phyloP scores from a whole-genome alignment of 1,284 basidiomycete genomes.

The Psilocybe mexicana region DNA sequence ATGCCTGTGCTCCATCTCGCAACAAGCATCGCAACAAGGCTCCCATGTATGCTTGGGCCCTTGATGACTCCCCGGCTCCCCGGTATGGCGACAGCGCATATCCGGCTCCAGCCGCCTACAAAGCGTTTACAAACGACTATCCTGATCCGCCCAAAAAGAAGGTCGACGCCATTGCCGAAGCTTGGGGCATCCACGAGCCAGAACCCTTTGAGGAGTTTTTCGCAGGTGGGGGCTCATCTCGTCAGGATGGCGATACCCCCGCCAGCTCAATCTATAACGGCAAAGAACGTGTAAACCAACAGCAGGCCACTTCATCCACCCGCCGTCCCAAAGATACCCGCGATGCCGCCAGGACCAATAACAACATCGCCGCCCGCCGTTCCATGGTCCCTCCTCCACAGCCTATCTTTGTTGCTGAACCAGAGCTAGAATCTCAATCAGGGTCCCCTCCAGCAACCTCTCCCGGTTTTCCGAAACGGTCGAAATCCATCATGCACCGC shows the following conservation, averaged over 20 bases:
- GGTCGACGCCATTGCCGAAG: slow-evolving; percentile 79
- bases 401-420: slow-evolving; percentile 70
- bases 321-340: slow-evolving; percentile 42
- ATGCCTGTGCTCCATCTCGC: slow-evolving; percentile 84
- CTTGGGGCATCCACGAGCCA: slow-evolving; percentile 86
- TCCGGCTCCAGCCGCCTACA: slow-evolving; percentile 50
- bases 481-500: slow-evolving; percentile 80
- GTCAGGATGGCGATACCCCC: slow-evolving; percentile 57
- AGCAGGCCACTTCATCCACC: slow-evolving; percentile 17
- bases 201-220: slow-evolving; percentile 87
- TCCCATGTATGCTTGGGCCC: slow-evolving; percentile 78
- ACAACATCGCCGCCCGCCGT: slow-evolving; percentile 43
- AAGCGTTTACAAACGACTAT: slow-evolving; percentile 46
- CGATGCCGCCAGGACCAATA: slow-evolving; percentile 30
- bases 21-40: slow-evolving; percentile 77
- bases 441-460: slow-evolving; percentile 40
- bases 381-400: slow-evolving; percentile 71
- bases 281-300: slow-evolving; percentile 40
- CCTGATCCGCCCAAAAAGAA: slow-evolving; percentile 71
- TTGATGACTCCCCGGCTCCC: slow-evolving; percentile 39
- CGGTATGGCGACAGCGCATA: slow-evolving; percentile 48
- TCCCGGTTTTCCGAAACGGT: slow-evolving; percentile 59
- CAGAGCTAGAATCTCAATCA: slow-evolving; percentile 34
- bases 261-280: slow-evolving; percentile 66
- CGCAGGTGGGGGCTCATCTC: slow-evolving; percentile 64